Conservation (phyloP, 345 rosid species). For the Draba incana region DNA sequence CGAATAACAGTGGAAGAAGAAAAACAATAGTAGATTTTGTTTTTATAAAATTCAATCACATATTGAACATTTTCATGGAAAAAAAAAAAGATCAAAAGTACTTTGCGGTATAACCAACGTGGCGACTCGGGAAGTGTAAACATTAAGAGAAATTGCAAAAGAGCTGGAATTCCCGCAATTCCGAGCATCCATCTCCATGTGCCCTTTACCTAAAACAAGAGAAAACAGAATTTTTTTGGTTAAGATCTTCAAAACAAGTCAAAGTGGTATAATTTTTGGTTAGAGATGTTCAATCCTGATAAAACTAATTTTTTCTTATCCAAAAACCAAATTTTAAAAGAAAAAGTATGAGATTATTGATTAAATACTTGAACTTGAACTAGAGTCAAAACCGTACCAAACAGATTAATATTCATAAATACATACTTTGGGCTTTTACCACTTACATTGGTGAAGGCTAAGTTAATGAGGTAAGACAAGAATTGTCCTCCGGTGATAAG, state of each 20-base stretch:
- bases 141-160: conserved; percentile 78
- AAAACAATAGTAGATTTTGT: too few relatives aligned
- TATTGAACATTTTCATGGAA: too few relatives aligned
- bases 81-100: conserved; percentile 28
- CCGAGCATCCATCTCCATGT: conserved; percentile 99
- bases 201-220: conserved; percentile 55
- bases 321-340: too few relatives aligned
- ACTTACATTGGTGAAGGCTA: conserved; percentile 73
- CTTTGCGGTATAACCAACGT: conserved; percentile 90
- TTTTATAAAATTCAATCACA: too few relatives aligned
- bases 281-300: background rate
- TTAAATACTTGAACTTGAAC: too few relatives aligned
- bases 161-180: conserved; percentile 78
- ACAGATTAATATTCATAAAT: too few relatives aligned
- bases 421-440: background rate
- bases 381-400: too few relatives aligned
- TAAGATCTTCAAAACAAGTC: background rate
- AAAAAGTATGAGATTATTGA: too few relatives aligned
- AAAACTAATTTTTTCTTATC: background rate
- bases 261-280: background rate
- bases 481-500: conserved; percentile 94
- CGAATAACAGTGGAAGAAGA: too few relatives aligned
- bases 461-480: conserved; percentile 81
- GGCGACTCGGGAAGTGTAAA: conserved; percentile 84
- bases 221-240: conserved; percentile 11